These are phyloP conservation scores for Ogataea saltuana DNA, from an alignment of 805 yeast species.

Conservation along the genomic window DNA sequence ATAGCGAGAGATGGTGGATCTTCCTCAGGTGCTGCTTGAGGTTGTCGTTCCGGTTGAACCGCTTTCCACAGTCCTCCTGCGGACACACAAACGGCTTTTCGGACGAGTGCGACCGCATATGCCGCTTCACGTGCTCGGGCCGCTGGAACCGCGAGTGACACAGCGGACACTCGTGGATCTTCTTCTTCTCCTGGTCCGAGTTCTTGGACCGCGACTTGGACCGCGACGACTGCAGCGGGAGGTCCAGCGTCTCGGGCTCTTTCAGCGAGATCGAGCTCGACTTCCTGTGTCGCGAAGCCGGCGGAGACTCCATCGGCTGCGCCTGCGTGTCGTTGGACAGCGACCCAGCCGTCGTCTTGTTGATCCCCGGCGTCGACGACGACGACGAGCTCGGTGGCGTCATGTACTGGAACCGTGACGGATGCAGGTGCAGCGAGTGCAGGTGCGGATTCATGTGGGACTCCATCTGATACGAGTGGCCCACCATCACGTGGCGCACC, in stretches of 20 bases:
- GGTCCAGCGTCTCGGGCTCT: slow-evolving; percentile 33
- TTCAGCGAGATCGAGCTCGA: slow-evolving; percentile 16
- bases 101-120: slow-evolving; percentile 56
- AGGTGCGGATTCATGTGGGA: too few relatives aligned
- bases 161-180: slow-evolving; percentile 63
- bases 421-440: not conserved
- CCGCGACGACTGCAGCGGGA: slow-evolving; percentile 37
- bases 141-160: slow-evolving; percentile 64
- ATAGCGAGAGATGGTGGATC: slow-evolving; percentile 42
- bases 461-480: not conserved
- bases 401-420: slow-evolving; percentile 20
- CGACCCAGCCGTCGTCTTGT: slow-evolving; percentile 1
- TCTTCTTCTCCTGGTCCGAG: slow-evolving; percentile 44
- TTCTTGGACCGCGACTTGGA: slow-evolving; percentile 36
- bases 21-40: slow-evolving; percentile 62
- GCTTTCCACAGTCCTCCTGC: slow-evolving; percentile 50
- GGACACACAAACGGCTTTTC: slow-evolving; percentile 60
- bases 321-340: not conserved
- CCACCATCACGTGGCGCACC: slow-evolving; percentile 1
- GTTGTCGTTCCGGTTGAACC: slow-evolving; percentile 61
- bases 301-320: slow-evolving; percentile 1
- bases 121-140: slow-evolving; percentile 72
- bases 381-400: slow-evolving; percentile 28
- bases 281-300: slow-evolving; percentile 4
- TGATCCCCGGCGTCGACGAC: slow-evolving; percentile 18